These are phyloP conservation scores for Chalara sp. DNA, from an alignment of 2,329 filamentous ascomycete species.

Conservation along the genomic window DNA sequence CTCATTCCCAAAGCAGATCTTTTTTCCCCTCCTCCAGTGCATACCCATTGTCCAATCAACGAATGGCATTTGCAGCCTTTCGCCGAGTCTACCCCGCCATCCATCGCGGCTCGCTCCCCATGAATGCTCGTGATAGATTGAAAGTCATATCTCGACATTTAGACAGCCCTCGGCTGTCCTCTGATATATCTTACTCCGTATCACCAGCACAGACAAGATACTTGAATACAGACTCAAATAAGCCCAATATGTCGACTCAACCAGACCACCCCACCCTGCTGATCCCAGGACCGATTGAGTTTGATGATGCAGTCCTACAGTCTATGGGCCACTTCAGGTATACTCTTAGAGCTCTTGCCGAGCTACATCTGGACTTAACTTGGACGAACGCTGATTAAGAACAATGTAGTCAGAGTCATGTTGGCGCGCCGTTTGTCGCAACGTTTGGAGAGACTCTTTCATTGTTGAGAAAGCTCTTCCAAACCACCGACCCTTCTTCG, in stretches of 20 bases:
- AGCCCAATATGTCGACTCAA: conserved; percentile 50
- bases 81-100: conserved; percentile 11
- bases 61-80: background rate
- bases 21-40: no score
- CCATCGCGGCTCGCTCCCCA: conserved; percentile 10
- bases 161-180: conserved; percentile 26
- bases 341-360: conserved; percentile 14
- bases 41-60: no score
- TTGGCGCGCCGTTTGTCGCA: conserved; percentile 81
- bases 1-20: no score
- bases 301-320: conserved; percentile 91
- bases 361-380: background rate
- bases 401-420: conserved; percentile 75
- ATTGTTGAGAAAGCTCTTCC: conserved; percentile 88
- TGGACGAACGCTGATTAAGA: background rate
- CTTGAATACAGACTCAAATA: conserved; percentile 12
- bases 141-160: conserved; percentile 22
- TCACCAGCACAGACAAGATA: conserved; percentile 14
- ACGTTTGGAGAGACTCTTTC: conserved; percentile 85
- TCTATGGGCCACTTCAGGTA: conserved; percentile 94
- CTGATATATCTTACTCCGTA: conserved; percentile 15
- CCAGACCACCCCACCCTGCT: conserved; percentile 66
- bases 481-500: conserved; percentile 71
- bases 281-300: conserved; percentile 96
- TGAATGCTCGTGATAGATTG: conserved; percentile 29